phyloP scores from a whole-genome alignment of 1,139 yeast genomes.

The Blastobotrys capitulatus region DNA sequence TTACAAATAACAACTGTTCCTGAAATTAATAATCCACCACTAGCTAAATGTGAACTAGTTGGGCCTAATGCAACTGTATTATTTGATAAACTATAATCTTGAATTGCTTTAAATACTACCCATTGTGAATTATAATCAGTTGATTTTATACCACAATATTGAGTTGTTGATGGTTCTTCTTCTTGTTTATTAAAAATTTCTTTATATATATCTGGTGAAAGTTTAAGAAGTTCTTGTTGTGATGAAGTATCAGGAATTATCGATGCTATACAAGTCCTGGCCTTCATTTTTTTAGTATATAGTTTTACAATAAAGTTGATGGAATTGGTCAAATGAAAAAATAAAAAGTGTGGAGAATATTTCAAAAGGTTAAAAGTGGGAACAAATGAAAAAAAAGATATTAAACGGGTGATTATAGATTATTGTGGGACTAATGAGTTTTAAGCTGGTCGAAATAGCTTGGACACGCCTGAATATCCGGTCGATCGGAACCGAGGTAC shows the following conservation, averaged over 20 bases:
- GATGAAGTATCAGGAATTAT: neutral
- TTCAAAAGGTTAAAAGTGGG: too few relatives aligned
- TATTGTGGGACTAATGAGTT: too few relatives aligned
- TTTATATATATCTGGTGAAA: constrained; percentile 16
- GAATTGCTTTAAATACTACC: constrained; percentile 17
- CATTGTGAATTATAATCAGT: constrained; percentile 16
- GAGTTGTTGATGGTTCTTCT: constrained; percentile 6
- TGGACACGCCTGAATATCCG: too few relatives aligned
- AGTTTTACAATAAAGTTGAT: too few relatives aligned
- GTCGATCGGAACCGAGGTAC: too few relatives aligned
- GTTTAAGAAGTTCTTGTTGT: constrained; percentile 9
- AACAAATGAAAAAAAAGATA: too few relatives aligned
- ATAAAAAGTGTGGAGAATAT: too few relatives aligned
- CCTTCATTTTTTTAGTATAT: neutral
- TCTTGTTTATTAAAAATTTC: constrained; percentile 11
- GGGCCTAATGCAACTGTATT: constrained; percentile 19
- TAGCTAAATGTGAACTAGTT: constrained; percentile 7
- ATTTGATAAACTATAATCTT: constrained; percentile 17
- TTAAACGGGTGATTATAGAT: too few relatives aligned
- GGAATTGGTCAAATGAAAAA: too few relatives aligned
- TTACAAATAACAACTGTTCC: constrained; percentile 18
- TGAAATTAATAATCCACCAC: constrained; percentile 12
- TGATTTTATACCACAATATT: constrained; percentile 16
- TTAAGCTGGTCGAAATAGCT: too few relatives aligned
- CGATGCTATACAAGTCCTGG: neutral